Percentiles rank a stretch among this genome's conserved stretches.
These are phyloP conservation scores for Candolleomyces aberdarensis DNA, from an alignment of 768 basidiomycete species.

Conservation along the genomic window DNA sequence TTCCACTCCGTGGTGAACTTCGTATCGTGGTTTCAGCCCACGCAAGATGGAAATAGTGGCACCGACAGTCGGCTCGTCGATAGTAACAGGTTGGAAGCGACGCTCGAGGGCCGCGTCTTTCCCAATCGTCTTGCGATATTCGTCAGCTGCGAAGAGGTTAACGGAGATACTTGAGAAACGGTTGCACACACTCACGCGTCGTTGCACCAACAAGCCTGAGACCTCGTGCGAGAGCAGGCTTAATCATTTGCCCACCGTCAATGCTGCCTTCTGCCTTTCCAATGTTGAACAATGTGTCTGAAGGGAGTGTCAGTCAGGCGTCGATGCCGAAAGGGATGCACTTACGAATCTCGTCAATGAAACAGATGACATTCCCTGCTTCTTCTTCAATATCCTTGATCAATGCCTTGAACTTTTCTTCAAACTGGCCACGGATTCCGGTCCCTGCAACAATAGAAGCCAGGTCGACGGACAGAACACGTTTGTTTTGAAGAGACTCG, in stretches of 20 bases:
- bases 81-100: slow-evolving; percentile 85
- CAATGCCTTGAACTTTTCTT: slow-evolving; percentile 89
- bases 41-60: slow-evolving; percentile 85
- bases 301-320: neutral
- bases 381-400: slow-evolving; percentile 89
- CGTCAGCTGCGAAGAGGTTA: slow-evolving; percentile 52
- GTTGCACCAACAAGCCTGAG: slow-evolving; percentile 89
- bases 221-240: slow-evolving; percentile 84
- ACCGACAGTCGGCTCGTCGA: slow-evolving; percentile 86
- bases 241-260: slow-evolving; percentile 92
- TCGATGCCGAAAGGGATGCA: slow-evolving; percentile 16
- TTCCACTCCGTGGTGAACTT: slow-evolving; percentile 92
- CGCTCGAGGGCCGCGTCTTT: slow-evolving; percentile 91
- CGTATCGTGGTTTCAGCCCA: slow-evolving; percentile 80
- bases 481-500: slow-evolving; percentile 86
- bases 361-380: slow-evolving; percentile 81
- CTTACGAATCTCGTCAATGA: slow-evolving; percentile 93
- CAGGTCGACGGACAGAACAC: slow-evolving; percentile 85
- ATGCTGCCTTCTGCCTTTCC: slow-evolving; percentile 92
- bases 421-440: slow-evolving; percentile 89
- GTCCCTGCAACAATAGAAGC: slow-evolving; percentile 85
- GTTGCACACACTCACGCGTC: slow-evolving; percentile 53
- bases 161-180: neutral
- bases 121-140: slow-evolving; percentile 87
- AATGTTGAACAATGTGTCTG: slow-evolving; percentile 80